A percentile compares a stretch with the other conserved stretches of the same genome.
Conservation (phyloP, 495 filamentous ascomycete genomes). For the Hypomontagnella monticulosa region DNA sequence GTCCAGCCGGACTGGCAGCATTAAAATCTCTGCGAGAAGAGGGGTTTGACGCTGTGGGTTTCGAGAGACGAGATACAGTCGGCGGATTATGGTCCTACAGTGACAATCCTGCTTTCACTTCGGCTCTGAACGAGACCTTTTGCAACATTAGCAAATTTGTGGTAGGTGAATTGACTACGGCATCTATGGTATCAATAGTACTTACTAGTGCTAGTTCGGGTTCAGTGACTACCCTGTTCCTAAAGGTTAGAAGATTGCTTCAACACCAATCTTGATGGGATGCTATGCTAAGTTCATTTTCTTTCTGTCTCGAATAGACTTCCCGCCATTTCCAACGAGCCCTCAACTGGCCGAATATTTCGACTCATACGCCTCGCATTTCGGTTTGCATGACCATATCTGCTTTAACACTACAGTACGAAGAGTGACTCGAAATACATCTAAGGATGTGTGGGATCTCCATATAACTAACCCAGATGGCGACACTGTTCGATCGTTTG, state of each 20-base stretch:
- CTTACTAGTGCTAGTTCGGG: conserved; percentile 14
- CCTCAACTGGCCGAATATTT: conserved; percentile 20
- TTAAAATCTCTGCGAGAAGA: conserved; percentile 36
- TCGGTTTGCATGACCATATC: conserved; percentile 17
- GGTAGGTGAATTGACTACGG: conserved; percentile 4
- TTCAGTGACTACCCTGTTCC: conserved; percentile 31
- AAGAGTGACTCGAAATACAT: conserved; percentile 16
- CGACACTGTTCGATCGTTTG: conserved; percentile 9
- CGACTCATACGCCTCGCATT: conserved; percentile 23
- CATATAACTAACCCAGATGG: conserved; percentile 16
- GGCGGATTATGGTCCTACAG: conserved; percentile 39
- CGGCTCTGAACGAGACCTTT: conserved; percentile 21
- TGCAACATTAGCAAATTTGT: conserved; percentile 34
- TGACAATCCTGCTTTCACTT: conserved; percentile 15
- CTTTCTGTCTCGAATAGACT: conserved; percentile 1
- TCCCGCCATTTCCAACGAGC: conserved; percentile 17
- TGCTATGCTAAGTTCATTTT: neutral
- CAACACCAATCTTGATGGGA: neutral
- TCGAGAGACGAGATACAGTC: conserved; percentile 35
- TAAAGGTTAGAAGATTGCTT: conserved; percentile 10
- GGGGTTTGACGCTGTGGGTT: conserved; percentile 30
- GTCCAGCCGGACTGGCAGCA: conserved; percentile 29
- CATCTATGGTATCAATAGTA: neutral
- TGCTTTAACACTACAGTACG: conserved; percentile 21
- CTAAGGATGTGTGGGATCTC: conserved; percentile 18